These are phyloP conservation scores for Dactylellina drechsleri DNA, from an alignment of 2,329 filamentous ascomycete genomes.

Conservation along the genomic window DNA sequence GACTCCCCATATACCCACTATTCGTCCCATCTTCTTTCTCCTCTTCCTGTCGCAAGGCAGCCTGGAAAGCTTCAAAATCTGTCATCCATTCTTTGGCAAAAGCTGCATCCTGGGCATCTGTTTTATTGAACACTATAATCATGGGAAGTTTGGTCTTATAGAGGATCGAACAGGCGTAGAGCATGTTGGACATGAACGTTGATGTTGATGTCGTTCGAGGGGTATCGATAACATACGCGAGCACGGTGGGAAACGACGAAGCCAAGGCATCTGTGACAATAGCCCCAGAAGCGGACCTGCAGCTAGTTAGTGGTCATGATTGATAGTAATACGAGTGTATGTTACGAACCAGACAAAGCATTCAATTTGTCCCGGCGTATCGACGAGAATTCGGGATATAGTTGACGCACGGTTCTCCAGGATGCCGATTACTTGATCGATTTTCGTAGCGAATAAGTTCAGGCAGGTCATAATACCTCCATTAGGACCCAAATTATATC, in stretches of 20 bases:
- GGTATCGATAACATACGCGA: conserved; percentile 84
- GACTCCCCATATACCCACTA: conserved; percentile 93
- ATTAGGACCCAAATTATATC: conserved; percentile 86
- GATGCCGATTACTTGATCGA: conserved; percentile 89
- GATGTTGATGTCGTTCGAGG: conserved; percentile 90
- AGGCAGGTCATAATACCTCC: conserved; percentile 94
- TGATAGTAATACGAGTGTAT: neutral
- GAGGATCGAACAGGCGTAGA: conserved; percentile 96
- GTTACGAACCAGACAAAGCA: conserved; percentile 83
- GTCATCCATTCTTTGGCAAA: conserved; percentile 99
- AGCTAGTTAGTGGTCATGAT: conserved; percentile 1
- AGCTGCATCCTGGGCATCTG: conserved; percentile 87
- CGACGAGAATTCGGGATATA: conserved; percentile 86
- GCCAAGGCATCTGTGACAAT: conserved; percentile 93
- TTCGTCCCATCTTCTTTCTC: conserved; percentile 71
- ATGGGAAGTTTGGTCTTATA: conserved; percentile 99
- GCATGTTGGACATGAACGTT: conserved; percentile 99
- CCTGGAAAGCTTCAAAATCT: conserved; percentile 95
- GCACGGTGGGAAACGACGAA: conserved; percentile 92
- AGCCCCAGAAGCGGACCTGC: conserved; percentile 76
- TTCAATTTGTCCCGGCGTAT: conserved; percentile 97
- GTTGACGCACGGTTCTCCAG: conserved; percentile 87
- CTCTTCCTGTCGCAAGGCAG: conserved; percentile 82
- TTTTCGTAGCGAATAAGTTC: conserved; percentile 97
- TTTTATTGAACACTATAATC: conserved; percentile 99